Evolutionary conservation across 2,329 filamentous ascomycete genomes (phyloP), one percentile per base, ranked within the genome.

Genomic region (Pseudogymnoascus sp.): DNA sequence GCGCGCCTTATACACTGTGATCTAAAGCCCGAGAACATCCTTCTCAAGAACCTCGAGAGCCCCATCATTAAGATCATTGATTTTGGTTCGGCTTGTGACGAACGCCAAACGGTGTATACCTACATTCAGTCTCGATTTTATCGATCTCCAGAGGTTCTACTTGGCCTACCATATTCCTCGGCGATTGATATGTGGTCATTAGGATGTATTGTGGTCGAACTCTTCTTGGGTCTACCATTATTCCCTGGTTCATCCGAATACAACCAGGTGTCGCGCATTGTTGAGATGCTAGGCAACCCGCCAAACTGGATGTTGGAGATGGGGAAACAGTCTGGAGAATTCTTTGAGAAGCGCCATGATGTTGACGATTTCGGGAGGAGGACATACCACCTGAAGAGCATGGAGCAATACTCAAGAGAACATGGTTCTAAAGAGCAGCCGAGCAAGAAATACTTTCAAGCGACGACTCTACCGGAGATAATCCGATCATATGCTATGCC

Each of bases 41-140:
- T 99, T 47, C 81, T 99, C 62, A 99, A 99, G 77, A 99, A 99
- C 74, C 86, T 99, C 45, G 95, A 99, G 75, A 97, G 93, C 71
- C 95, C 95, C 2, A 97, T 99, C 69, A 99, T 99, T 83, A 99
- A 99, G 77, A 97, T 99, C 72, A 99, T 99, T 75, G 95, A 99
- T 81, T 99, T 99, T 73, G 95, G 95, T 47, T 99, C 95, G 39
- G 95, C 95, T 12, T 99, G 95, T 75, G 95, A 99, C 75, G 95
- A 99, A 77, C 87, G 95, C 61, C 95, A 99, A 75, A 99, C 95
- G 0, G 95, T 99, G 29, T 99, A 99, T 76, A 99, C 95, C 5
- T 99, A 99, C 75, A 99, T 99, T 66, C 95, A 99, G 75, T 99
- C 95, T 8, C 85, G 95, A 70, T 99, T 99, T 77, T 99, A 99